Evolutionary conservation across 2,329 filamentous ascomycete species (phyloP).

Genomic region (Penicillium sp.): DNA sequence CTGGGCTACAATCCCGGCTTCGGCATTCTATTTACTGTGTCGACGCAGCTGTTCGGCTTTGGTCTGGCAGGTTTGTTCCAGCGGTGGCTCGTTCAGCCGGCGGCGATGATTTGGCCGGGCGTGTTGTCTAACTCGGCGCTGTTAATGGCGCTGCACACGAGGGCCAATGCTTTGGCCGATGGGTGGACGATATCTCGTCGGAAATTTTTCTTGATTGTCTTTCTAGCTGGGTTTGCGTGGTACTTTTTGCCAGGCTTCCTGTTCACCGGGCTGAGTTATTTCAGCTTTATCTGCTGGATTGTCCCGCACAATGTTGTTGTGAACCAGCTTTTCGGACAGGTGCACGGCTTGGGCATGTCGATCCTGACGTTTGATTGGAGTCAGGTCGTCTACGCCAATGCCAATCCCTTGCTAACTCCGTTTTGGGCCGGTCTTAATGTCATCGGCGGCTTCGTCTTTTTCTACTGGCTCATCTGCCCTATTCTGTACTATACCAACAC

Average conservation of each 20-base stretch:
- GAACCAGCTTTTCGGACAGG: constrained; percentile 69
- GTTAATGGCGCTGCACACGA: constrained; percentile 38
- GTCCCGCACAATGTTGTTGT: constrained; percentile 63
- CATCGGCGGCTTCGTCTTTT: constrained; percentile 41
- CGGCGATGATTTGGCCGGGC: constrained; percentile 63
- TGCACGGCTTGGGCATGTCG: constrained; percentile 62
- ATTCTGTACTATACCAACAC: constrained; percentile 53
- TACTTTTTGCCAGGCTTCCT: constrained; percentile 58
- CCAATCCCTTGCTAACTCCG: constrained; percentile 65
- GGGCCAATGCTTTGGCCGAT: constrained; percentile 31
- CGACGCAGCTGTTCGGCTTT: constrained; percentile 61
- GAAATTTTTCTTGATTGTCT: constrained; percentile 35
- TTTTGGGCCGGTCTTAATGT: constrained; percentile 46
- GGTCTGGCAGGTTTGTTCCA: constrained; percentile 59
- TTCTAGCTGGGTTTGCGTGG: constrained; percentile 29
- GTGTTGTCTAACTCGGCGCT: constrained; percentile 51
- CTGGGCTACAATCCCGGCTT: constrained; percentile 58
- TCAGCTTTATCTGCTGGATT: constrained; percentile 69
- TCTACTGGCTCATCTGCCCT: constrained; percentile 43
- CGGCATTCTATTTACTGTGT: constrained; percentile 57
- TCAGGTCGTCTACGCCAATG: constrained; percentile 61
- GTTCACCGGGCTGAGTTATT: constrained; percentile 64
- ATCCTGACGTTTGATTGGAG: constrained; percentile 75
- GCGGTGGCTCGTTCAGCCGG: constrained; percentile 56
- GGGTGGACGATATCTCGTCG: constrained; percentile 40